phyloP scores from a whole-genome alignment of 2,329 filamentous ascomycete genomes.

The Pyricularia grisea region DNA sequence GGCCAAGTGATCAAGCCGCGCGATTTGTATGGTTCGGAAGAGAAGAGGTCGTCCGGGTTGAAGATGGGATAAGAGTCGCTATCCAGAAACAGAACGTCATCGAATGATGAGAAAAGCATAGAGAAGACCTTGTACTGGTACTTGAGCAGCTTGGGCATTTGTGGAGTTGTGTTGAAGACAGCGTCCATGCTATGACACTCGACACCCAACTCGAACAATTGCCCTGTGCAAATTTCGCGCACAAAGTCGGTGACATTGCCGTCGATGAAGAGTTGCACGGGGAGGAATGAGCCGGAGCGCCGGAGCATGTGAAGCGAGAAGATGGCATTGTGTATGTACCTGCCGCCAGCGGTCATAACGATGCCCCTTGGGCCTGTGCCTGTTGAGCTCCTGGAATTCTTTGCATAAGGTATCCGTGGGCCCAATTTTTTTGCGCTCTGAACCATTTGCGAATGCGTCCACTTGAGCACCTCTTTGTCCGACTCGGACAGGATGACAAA shows the following conservation, averaged over 20 bases:
- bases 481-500: not conserved
- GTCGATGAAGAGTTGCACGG: constrained; percentile 30
- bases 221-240: constrained; percentile 18
- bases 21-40: constrained; percentile 37
- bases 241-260: constrained; percentile 17
- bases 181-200: constrained; percentile 22
- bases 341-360: constrained; percentile 37
- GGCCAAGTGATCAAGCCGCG: constrained; percentile 48
- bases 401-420: constrained; percentile 20
- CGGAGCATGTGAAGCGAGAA: constrained; percentile 42
- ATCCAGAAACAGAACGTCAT: constrained; percentile 49
- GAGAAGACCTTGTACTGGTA: constrained; percentile 49
- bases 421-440: constrained; percentile 17
- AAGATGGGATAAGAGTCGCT: constrained; percentile 41
- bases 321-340: constrained; percentile 38
- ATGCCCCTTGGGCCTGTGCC: constrained; percentile 22
- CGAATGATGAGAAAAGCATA: constrained; percentile 49
- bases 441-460: constrained; percentile 27
- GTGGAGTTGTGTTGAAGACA: constrained; percentile 13
- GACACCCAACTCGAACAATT: constrained; percentile 18
- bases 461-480: not conserved
- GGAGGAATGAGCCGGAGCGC: constrained; percentile 36
- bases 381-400: constrained; percentile 16
- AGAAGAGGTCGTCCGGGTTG: constrained; percentile 31
- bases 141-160: constrained; percentile 20